These are phyloP conservation scores for Solanum chaucha DNA, from an alignment of 257 asterid species.

Conservation along the genomic window DNA sequence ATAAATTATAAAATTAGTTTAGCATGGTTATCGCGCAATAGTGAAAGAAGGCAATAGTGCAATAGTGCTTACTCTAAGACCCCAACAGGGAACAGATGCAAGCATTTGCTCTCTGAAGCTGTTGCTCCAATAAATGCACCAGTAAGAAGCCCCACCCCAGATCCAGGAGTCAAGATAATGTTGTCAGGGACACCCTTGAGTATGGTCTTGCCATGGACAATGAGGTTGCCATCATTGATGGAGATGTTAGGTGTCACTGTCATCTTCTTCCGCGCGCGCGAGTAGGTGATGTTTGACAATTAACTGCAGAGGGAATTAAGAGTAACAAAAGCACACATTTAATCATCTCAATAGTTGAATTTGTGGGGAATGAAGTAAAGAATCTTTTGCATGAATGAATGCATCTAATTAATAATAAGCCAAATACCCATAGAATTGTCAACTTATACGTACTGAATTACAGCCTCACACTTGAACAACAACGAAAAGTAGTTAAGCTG, in stretches of 20 bases:
- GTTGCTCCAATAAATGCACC: constrained; percentile 94
- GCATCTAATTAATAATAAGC: too few species aligned
- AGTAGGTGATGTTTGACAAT: constrained; percentile 8
- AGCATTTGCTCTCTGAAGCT: constrained; percentile 61
- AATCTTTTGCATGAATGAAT: not conserved
- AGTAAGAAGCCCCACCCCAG: constrained; percentile 63
- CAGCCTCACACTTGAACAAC: not conserved
- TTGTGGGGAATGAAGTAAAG: not conserved
- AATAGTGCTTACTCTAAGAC: constrained; percentile 58
- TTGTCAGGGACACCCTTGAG: constrained; percentile 79
- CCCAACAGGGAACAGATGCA: constrained; percentile 85
- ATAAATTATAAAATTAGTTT: not conserved
- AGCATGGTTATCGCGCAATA: not conserved
- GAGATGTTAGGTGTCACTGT: constrained; percentile 81
- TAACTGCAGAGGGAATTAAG: constrained; percentile 27
- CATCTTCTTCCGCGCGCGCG: constrained; percentile 25
- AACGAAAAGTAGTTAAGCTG: not conserved
- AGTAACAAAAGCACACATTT: constrained; percentile 1
- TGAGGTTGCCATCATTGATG: constrained; percentile 74
- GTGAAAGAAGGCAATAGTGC: not conserved
- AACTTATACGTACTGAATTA: not conserved
- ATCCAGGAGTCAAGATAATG: constrained; percentile 69
- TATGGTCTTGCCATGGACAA: constrained; percentile 88
- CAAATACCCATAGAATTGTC: not conserved
- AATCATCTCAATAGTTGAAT: not conserved